A percentile compares a stretch with the other conserved stretches of the same genome.
These are phyloP conservation scores for Phyllosticta citribraziliensis DNA, from an alignment of 2,329 filamentous ascomycete genomes.

Conservation along the genomic window DNA sequence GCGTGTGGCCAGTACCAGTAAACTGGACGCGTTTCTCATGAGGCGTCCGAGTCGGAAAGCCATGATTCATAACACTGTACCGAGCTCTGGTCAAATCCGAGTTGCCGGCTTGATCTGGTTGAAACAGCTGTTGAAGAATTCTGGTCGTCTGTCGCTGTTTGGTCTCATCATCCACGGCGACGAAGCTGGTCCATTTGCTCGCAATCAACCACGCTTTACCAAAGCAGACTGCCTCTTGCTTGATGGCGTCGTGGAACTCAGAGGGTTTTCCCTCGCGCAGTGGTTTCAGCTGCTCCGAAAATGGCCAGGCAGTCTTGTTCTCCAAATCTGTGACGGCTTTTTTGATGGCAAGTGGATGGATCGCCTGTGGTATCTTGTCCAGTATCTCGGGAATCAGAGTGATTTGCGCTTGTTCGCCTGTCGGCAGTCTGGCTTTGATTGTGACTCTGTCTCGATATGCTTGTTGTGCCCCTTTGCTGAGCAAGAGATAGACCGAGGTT, in stretches of 20 bases:
- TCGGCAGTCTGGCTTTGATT: background rate
- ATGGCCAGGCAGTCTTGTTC: slow-evolving; percentile 3
- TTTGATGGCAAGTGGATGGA: slow-evolving; percentile 12
- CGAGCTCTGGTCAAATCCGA: too few relatives aligned
- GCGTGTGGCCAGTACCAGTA: too few relatives aligned
- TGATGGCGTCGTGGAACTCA: background rate
- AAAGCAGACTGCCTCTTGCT: background rate
- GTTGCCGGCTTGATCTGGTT: too few relatives aligned
- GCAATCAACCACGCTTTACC: slow-evolving; percentile 6
- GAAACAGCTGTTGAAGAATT: too few relatives aligned
- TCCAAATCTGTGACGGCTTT: slow-evolving; percentile 10
- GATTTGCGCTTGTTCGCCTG: background rate
- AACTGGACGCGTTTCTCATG: too few relatives aligned
- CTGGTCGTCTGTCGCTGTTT: too few relatives aligned
- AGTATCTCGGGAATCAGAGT: background rate
- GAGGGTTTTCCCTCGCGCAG: too few relatives aligned
- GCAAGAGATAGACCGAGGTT: background rate
- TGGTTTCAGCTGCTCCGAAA: too few relatives aligned
- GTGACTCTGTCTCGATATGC: background rate
- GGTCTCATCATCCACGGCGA: slow-evolving; percentile 1
- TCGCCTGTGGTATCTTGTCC: background rate
- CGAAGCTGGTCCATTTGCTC: slow-evolving; percentile 13
- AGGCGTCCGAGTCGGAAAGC: too few relatives aligned
- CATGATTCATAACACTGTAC: too few relatives aligned
- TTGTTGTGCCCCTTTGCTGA: background rate